These are phyloP conservation scores for Prunus fruticosa DNA, from an alignment of 306 rosid species.

Conservation along the genomic window DNA sequence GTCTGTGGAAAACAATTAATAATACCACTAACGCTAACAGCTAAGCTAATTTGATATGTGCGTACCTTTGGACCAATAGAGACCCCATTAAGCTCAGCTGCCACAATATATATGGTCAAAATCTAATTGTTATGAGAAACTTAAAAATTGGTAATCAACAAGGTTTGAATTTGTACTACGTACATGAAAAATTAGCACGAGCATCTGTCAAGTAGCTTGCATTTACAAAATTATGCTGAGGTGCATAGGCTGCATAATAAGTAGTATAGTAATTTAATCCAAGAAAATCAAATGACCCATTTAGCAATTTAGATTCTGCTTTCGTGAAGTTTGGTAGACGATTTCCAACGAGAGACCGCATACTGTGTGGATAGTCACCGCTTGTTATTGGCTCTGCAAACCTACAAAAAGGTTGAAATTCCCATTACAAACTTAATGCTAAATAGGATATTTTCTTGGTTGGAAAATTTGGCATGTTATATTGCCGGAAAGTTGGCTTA, in stretches of 20 bases:
- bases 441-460: no score
- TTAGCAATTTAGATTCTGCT: slow-evolving; percentile 42
- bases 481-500: no score
- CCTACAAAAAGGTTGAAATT: slow-evolving; percentile 27
- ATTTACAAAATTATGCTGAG: slow-evolving; percentile 8
- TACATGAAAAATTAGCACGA: slow-evolving; percentile 34
- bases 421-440: background rate
- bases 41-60: background rate
- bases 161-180: background rate
- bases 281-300: slow-evolving; percentile 60
- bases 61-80: slow-evolving; percentile 47
- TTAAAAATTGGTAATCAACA: background rate
- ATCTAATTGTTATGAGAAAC: background rate
- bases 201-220: slow-evolving; percentile 38
- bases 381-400: slow-evolving; percentile 53
- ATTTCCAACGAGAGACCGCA: slow-evolving; percentile 49
- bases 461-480: no score
- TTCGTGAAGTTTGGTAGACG: slow-evolving; percentile 54
- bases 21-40: background rate
- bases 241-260: slow-evolving; percentile 35
- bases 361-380: slow-evolving; percentile 60
- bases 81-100: slow-evolving; percentile 41
- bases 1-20: no score
- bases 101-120: background rate
- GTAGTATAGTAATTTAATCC: slow-evolving; percentile 60